Evolutionary conservation across 2,329 filamentous ascomycete species (phyloP), one percentile per base, ranked within the genome.

Genomic region (Lizonia empirigonia): DNA sequence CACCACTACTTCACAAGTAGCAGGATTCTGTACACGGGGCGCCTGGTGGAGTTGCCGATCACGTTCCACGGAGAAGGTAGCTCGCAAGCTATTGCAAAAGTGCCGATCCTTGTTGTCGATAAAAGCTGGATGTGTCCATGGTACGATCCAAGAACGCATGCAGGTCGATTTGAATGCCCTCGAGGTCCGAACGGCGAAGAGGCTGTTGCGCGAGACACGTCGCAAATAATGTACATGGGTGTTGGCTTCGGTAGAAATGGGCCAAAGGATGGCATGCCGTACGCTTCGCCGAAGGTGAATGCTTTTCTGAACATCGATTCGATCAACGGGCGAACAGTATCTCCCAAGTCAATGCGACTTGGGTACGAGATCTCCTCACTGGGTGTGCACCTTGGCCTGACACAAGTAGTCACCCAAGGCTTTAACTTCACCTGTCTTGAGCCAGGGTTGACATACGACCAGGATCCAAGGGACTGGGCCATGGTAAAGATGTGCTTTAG

Each of bases 191-290:
- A 64, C 8, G 62, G 62, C 6, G 64, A 68, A 23, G 50, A 59
- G 13, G 62, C 69, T 2, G 29, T 48, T 20, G 56, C 56, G 13
- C 47, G 67, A 36, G 62, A 70, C 32, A 67, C 63, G 18, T 62
- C 59, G 5, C 48, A 55, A 12, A 73, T 73, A 24, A 71, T 60
- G 15, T 73, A 72, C 47, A 73, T 73, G 70, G 70, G 70, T 7
- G 60, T 73, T 33, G 70, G 70, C 1, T 73, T 73, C 24, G 69
- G 68, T 6, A 59, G 70, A 29, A 73, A 73, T 36, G 50, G 49
- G 22, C 53, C 58, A 7, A 63, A 51, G 13, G 64, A 69, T 19
- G 65, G 63, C 7, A 67, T 69, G 63, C 64, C 63, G 5, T 64
- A 60, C 44, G 69, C 60, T 27, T 49, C 61, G 16, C 68, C 70